Base-by-base conservation (phyloP, 805 yeast genomes). In the Kazachstania bromeliacearum region DNA sequence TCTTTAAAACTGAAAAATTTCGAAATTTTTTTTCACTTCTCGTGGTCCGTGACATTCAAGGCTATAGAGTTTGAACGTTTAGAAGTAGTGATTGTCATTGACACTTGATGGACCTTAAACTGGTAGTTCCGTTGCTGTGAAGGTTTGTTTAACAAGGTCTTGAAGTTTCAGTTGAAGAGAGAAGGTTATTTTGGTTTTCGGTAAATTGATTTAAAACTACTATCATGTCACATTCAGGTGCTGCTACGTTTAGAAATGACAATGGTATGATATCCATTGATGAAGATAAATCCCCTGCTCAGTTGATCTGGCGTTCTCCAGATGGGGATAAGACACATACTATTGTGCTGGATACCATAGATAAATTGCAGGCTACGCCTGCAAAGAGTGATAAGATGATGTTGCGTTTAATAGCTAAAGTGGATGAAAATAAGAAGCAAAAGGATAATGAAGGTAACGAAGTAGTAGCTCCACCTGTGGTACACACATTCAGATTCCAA, bases 321-420 rank as follows among this genome's bases (percentile, higher is more conserved):
- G 74, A 77, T 33, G 75, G 79, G 4, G 79, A 73, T 44, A 59
- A 63, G 14, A 49, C 63, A 3, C 65, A 68, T 10, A 41, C 49
- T 17, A 63, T 73, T 8, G 54, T 53, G 2, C 54, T 75, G 28
- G 66, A 66, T 28, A 56, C 65, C 1, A 66, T 73, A 15, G 62
- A 62, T 3, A 63, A 70, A 41, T 56, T 84, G 14, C 82, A 80
- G 51, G 88, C 85, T 1, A 73, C 92, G 0, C 78, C 84, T 5
- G 77, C 78, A 10, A 59, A 73, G 0, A 67, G 77, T 18, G 80
- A 77, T 10, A 78, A 77, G 45, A 73, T 82, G 79, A 71, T 74
- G 62, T 57, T 85, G 33, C 73, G 73, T 47, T 60, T 84, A 13
- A 59, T 75, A 7, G 70, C 73, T 6, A 66, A 65, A 27, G 57